Percentiles rank a stretch among this genome's conserved stretches.
phyloP scores from a whole-genome alignment of 225 moss, liverwort and hornwort genomes.

The Physcomitrellopsis africana region DNA sequence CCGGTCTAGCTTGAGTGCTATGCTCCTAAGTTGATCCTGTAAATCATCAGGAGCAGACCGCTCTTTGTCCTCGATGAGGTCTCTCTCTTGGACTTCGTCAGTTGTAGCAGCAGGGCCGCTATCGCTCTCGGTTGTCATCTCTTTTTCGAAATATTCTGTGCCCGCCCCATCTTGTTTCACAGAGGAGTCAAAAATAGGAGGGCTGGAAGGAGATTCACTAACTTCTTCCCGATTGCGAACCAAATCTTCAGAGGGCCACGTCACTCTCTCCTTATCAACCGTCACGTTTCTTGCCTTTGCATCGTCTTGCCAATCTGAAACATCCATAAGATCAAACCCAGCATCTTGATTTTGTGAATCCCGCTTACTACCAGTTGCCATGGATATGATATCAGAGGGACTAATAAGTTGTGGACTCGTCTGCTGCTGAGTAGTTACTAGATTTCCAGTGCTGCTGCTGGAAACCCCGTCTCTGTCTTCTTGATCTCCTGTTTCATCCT shows the following conservation, averaged over 20 bases:
- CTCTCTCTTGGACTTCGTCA: slow-evolving; percentile 62
- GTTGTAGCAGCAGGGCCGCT: slow-evolving; percentile 31
- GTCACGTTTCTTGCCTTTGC: slow-evolving; percentile 28
- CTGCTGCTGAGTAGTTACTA: slow-evolving; percentile 50
- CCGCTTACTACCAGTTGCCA: slow-evolving; percentile 75
- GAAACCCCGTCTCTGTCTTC: slow-evolving; percentile 60
- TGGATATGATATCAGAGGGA: slow-evolving; percentile 85
- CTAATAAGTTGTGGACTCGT: slow-evolving; percentile 66
- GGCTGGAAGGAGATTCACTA: slow-evolving; percentile 26
- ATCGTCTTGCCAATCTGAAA: slow-evolving; percentile 49
- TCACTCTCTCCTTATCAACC: slow-evolving; percentile 27
- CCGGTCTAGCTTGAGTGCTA: slow-evolving; percentile 59
- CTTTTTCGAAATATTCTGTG: slow-evolving; percentile 48
- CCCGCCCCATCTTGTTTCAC: slow-evolving; percentile 35
- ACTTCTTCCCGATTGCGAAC: slow-evolving; percentile 32
- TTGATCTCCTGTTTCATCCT: slow-evolving; percentile 66
- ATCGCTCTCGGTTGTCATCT: slow-evolving; percentile 35
- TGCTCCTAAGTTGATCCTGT: slow-evolving; percentile 65
- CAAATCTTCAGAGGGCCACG: slow-evolving; percentile 40
- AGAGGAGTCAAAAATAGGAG: slow-evolving; percentile 38
- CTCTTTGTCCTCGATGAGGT: slow-evolving; percentile 56
- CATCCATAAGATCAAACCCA: slow-evolving; percentile 43
- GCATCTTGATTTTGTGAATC: slow-evolving; percentile 51
- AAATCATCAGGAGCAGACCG: slow-evolving; percentile 57
- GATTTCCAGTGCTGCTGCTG: slow-evolving; percentile 50